A percentile compares a stretch with the other conserved stretches of the same genome.
These are phyloP conservation scores for Phoenix dactylifera DNA, from an alignment of 176 grass and related monocot genomes.

Conservation along the genomic window DNA sequence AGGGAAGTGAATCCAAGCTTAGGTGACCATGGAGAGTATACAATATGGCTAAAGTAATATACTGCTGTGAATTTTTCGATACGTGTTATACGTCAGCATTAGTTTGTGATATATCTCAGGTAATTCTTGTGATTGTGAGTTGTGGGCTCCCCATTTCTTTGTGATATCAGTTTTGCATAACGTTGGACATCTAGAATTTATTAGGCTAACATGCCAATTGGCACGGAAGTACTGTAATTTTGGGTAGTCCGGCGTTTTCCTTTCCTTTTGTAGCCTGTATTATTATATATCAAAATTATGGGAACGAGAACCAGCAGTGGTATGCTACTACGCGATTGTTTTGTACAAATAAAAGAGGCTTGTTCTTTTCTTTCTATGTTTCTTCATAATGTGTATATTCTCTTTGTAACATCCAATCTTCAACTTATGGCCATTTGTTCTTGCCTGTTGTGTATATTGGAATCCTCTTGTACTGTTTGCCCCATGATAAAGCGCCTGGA, in stretches of 20 bases:
- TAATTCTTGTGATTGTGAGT: conserved; percentile 4
- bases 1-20: conserved; percentile 76
- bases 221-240: background rate
- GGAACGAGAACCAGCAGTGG: background rate
- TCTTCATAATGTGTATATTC: background rate
- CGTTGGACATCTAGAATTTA: conserved; percentile 17
- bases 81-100: conserved; percentile 31
- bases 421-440: no score
- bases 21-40: conserved; percentile 38
- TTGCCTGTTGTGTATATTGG: no score
- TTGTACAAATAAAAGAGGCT: conserved; percentile 1
- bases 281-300: background rate
- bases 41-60: background rate
- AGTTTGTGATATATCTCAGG: conserved; percentile 3
- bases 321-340: background rate
- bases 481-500: no score
- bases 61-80: conserved; percentile 8
- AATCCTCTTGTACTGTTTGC: no score
- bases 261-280: background rate
- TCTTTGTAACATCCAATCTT: no score
- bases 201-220: conserved; percentile 5
- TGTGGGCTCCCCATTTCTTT: conserved; percentile 4
- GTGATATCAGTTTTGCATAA: conserved; percentile 17
- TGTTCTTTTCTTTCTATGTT: background rate
- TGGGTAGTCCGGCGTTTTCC: background rate